Evolutionary conservation across 202 grass and related monocot genomes (phyloP), one percentile per base, ranked within the genome.

Genomic region (Schoenoplectus tabernaemontani): DNA sequence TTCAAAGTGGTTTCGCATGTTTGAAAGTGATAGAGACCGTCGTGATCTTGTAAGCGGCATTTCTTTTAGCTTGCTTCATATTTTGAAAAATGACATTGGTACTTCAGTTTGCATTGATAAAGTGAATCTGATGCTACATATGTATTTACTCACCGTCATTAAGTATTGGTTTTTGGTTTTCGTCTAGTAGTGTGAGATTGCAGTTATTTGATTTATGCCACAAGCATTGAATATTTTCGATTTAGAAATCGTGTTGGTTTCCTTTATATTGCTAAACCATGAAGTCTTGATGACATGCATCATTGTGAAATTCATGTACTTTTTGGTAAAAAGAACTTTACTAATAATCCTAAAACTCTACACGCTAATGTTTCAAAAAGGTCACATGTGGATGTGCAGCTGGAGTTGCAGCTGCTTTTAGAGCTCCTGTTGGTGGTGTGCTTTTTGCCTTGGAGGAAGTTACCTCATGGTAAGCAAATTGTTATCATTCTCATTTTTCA

Each of bases 351-450:
- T 81, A 66, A 90, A 74, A 47, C 65, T 84, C 77, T 90, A 15
- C 70, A 82, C 59, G 86, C 61, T 91, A 88, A 88, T 92, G 84
- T 89, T 97, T 92, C 78, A 89, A 92, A 79, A 97, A 98, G 95
- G 95, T 98, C 54, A 98, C 95, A 68, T 98, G 95, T 77, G 95
- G 95, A 98, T 98, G 95, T 92, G 95, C 95, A 90, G 95, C 95
- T 92, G 95, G 95, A 77, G 95, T 98, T 92, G 95, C 95, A 89
- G 95, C 95, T 75, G 95, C 95, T 57, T 98, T 98, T 87, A 88
- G 95, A 89, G 95, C 95, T 84, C 95, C 95, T 17, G 91, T 98
- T 92, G 95, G 95, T 76, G 95, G 95, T 54, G 95, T 98, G 78
- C 81, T 98, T 51, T 98, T 98, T 83, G 95, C 91, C 39, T 58